A percentile compares a stretch with the other conserved stretches of the same genome.
Conservation (phyloP, 83 land plant species). For the Diphasiastrum complanatum region DNA sequence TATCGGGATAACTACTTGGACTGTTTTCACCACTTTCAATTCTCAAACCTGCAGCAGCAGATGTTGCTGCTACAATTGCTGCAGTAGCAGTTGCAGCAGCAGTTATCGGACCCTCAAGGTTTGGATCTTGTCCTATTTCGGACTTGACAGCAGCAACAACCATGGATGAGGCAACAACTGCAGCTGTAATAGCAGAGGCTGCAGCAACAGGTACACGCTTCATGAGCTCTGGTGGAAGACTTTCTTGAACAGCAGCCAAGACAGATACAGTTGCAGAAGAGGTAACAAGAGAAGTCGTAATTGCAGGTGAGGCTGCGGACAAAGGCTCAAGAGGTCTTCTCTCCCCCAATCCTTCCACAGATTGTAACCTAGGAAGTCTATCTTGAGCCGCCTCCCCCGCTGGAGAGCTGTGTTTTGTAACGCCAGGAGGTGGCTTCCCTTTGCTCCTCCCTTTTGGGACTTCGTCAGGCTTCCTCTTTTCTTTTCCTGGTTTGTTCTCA, state of each 20-base stretch:
- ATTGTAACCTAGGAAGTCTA: constrained; percentile 30
- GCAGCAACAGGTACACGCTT: constrained; percentile 64
- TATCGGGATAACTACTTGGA: no score
- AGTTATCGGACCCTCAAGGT: constrained; percentile 60
- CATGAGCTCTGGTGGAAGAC: constrained; percentile 25
- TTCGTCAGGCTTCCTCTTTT: constrained; percentile 9
- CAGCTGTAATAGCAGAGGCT: constrained; percentile 77
- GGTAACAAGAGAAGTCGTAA: constrained; percentile 9
- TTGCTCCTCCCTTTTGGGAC: constrained; percentile 10
- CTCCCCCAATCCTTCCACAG: constrained; percentile 38
- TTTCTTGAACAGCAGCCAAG: constrained; percentile 13
- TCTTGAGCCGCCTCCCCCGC: constrained; percentile 15
- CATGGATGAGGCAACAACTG: constrained; percentile 79
- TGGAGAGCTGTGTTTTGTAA: constrained; percentile 26
- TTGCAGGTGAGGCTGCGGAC: constrained; percentile 3
- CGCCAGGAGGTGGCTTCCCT: constrained; percentile 36
- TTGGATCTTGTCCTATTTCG: constrained; percentile 29
- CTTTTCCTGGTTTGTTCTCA: constrained; percentile 23
- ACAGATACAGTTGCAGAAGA: constrained; percentile 6
- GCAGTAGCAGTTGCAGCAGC: constrained; percentile 69
- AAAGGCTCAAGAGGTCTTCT: constrained; percentile 21
- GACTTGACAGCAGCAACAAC: constrained; percentile 74
- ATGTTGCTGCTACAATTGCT: constrained; percentile 60
- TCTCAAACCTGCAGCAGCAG: constrained; percentile 55
- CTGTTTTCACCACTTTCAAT: constrained; percentile 37